These are phyloP conservation scores for Picochlorum sp. DNA, from an alignment of 139 green algal genomes.

Conservation along the genomic window DNA sequence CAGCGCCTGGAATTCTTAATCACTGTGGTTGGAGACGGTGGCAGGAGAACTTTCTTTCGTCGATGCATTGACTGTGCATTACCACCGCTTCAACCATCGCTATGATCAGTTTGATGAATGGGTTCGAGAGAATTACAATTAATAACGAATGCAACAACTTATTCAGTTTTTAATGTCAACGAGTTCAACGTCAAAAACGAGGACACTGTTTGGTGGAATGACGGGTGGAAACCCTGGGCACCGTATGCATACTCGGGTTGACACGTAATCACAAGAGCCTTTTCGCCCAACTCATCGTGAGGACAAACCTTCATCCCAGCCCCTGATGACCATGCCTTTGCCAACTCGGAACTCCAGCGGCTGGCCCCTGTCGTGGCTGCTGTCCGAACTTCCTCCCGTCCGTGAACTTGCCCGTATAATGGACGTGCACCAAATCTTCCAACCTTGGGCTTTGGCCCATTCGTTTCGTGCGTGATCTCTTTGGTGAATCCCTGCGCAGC, in stretches of 20 bases:
- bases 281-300: constrained; percentile 14
- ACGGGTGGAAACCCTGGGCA: constrained; percentile 16
- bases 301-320: constrained; percentile 34
- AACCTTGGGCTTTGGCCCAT: constrained; percentile 10
- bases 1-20: constrained; percentile 9
- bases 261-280: constrained; percentile 17
- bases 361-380: constrained; percentile 38
- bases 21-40: not conserved
- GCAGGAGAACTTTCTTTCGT: constrained; percentile 5
- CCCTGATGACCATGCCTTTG: constrained; percentile 18
- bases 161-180: not conserved
- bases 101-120: constrained; percentile 13
- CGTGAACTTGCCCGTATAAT: constrained; percentile 19
- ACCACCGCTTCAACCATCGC: constrained; percentile 1
- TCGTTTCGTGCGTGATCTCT: constrained; percentile 11
- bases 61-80: constrained; percentile 2
- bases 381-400: constrained; percentile 75
- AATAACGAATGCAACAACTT: not conserved
- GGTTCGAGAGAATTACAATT: constrained; percentile 3
- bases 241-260: constrained; percentile 27
- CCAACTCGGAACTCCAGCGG: constrained; percentile 58
- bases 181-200: constrained; percentile 33
- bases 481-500: constrained; percentile 18
- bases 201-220: constrained; percentile 19
- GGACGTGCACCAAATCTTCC: not conserved